phyloP scores from a whole-genome alignment of 2,329 filamentous ascomycete species.

The Aspergillus fumigatiaffinis region DNA sequence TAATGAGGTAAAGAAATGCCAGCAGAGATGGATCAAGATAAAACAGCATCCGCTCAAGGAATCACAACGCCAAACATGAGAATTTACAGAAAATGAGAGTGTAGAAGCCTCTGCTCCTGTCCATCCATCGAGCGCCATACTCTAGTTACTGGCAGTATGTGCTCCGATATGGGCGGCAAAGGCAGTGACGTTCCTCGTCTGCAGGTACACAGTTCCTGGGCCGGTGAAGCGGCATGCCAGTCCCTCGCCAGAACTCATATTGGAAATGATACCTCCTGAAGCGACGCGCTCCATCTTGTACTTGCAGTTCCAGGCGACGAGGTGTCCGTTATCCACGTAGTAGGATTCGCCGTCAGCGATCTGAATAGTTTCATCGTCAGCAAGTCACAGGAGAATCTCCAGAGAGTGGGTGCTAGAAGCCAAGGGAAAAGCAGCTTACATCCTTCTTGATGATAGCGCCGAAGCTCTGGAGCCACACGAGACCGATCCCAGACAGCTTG shows the following conservation, averaged over 20 bases:
- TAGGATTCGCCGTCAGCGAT: constrained; percentile 71
- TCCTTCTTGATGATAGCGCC: constrained; percentile 95
- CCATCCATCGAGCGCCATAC: not conserved
- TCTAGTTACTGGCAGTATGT: constrained; percentile 30
- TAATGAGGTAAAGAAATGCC: not conserved
- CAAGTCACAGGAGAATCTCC: not conserved
- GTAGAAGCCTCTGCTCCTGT: not conserved
- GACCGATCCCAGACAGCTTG: constrained; percentile 73
- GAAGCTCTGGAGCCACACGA: constrained; percentile 89
- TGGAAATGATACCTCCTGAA: constrained; percentile 89
- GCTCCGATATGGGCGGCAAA: constrained; percentile 54
- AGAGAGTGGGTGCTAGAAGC: too few relatives aligned
- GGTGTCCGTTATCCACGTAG: constrained; percentile 86
- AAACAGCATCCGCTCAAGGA: not conserved
- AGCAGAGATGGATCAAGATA: not conserved
- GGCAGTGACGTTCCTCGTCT: constrained; percentile 77
- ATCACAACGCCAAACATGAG: not conserved
- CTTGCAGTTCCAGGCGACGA: constrained; percentile 96
- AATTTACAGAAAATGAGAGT: constrained; percentile 2
- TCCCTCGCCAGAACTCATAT: constrained; percentile 75
- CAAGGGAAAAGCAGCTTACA: constrained; percentile 51
- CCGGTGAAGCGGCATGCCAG: constrained; percentile 90
- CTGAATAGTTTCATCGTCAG: constrained; percentile 18
- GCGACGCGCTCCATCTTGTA: constrained; percentile 87
- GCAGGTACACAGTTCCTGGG: constrained; percentile 86